Evolutionary conservation across 1,139 yeast species (phyloP).

Genomic region (Scheffersomyces parashehatae): DNA sequence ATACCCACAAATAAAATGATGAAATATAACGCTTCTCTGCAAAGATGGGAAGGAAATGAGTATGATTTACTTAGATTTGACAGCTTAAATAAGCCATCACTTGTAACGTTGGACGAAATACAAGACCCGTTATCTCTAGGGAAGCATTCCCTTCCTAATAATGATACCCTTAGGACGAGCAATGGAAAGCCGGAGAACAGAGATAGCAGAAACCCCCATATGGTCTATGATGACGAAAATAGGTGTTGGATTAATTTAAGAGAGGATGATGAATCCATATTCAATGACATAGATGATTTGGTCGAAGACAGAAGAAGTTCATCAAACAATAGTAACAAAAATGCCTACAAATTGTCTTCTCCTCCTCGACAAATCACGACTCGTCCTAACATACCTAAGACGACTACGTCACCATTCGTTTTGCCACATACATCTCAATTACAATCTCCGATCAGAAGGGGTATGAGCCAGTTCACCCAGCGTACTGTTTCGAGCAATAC

Average conservation of each 20-base stretch:
- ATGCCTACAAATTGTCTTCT: slow-evolving; percentile 6
- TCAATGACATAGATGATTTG: slow-evolving; percentile 51
- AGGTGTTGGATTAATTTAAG: slow-evolving; percentile 49
- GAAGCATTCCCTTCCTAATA: slow-evolving; percentile 12
- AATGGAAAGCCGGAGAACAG: background rate
- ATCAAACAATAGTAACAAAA: background rate
- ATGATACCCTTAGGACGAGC: slow-evolving; percentile 8
- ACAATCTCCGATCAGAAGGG: slow-evolving; percentile 14
- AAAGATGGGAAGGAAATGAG: slow-evolving; percentile 72
- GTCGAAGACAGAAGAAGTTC: slow-evolving; percentile 8
- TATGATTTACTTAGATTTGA: slow-evolving; percentile 44
- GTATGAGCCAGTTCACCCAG: slow-evolving; percentile 32
- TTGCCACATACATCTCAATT: slow-evolving; percentile 2
- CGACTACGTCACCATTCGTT: background rate
- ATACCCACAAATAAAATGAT: slow-evolving; percentile 27
- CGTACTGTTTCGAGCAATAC: slow-evolving; percentile 34
- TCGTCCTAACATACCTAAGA: background rate
- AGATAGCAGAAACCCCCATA: slow-evolving; percentile 30
- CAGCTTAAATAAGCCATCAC: slow-evolving; percentile 30
- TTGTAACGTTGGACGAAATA: slow-evolving; percentile 36
- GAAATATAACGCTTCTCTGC: slow-evolving; percentile 54
- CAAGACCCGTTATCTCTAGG: slow-evolving; percentile 15
- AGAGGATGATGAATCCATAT: slow-evolving; percentile 49
- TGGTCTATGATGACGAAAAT: slow-evolving; percentile 62
- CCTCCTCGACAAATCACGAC: slow-evolving; percentile 5